These are phyloP conservation scores for Trifolium fragiferum DNA, from an alignment of 306 rosid species.

Conservation along the genomic window DNA sequence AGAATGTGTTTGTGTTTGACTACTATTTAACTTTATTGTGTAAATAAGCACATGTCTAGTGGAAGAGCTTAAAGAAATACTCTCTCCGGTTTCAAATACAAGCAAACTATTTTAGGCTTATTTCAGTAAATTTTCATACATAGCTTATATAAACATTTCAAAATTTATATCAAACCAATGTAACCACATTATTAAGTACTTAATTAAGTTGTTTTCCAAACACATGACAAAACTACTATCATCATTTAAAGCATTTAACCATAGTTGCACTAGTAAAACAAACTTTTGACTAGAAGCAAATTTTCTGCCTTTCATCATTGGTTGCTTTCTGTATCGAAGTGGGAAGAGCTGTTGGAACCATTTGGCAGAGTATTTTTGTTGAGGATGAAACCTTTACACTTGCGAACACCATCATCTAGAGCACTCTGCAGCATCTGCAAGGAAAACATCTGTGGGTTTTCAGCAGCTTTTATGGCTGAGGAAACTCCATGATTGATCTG, in stretches of 20 bases:
- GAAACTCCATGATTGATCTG: constrained; percentile 42
- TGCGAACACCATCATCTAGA: constrained; percentile 28
- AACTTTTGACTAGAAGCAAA: background rate
- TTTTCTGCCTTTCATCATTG: constrained; percentile 27
- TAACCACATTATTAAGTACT: background rate
- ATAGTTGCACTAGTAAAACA: background rate
- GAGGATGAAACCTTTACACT: constrained; percentile 36
- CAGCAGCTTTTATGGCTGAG: constrained; percentile 40
- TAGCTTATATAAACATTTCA: background rate
- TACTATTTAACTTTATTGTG: too few relatives aligned
- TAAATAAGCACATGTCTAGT: background rate
- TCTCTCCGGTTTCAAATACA: too few relatives aligned
- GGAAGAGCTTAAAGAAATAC: background rate
- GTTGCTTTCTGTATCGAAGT: constrained; percentile 23
- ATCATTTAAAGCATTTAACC: constrained; percentile 3
- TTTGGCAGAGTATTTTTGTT: constrained; percentile 30
- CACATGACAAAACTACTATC: background rate
- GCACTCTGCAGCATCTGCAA: constrained; percentile 43
- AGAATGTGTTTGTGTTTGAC: too few relatives aligned
- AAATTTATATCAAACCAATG: background rate
- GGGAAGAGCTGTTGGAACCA: constrained; percentile 20
- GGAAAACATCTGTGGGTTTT: constrained; percentile 47
- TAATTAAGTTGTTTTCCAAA: background rate
- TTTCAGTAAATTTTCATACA: background rate
- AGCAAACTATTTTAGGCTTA: background rate